phyloP scores from a whole-genome alignment of 495 filamentous ascomycete species.

The Delitschia confertaspora region DNA sequence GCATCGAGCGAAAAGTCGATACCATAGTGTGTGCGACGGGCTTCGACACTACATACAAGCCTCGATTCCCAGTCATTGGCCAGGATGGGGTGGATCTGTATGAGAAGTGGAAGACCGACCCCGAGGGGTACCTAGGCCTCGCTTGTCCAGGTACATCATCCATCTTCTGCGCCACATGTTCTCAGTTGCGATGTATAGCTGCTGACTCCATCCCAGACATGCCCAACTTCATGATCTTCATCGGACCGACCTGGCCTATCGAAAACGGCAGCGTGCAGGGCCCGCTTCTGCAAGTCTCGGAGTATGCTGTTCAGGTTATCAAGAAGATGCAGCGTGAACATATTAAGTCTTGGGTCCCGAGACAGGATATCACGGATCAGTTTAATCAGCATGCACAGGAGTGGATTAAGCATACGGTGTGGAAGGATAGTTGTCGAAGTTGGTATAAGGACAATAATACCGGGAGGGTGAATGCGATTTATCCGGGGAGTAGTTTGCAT shows the following conservation, averaged over 20 bases:
- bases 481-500: too few species aligned
- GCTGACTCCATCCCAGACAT: too few species aligned
- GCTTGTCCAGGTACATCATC: too few species aligned
- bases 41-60: slow-evolving; percentile 34
- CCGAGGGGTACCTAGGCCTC: slow-evolving; percentile 33
- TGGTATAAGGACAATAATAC: slow-evolving; percentile 37
- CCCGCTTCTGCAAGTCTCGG: slow-evolving; percentile 27
- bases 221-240: slow-evolving; percentile 33
- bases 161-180: too few species aligned
- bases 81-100: slow-evolving; percentile 28
- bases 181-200: too few species aligned
- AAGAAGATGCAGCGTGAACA: slow-evolving; percentile 37
- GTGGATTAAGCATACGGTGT: slow-evolving; percentile 37
- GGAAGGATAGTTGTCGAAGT: slow-evolving; percentile 33
- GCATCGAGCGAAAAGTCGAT: slow-evolving; percentile 31
- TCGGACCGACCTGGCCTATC: slow-evolving; percentile 31
- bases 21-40: slow-evolving; percentile 36
- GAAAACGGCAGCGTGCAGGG: slow-evolving; percentile 34
- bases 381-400: slow-evolving; percentile 35
- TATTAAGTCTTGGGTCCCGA: slow-evolving; percentile 32
- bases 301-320: slow-evolving; percentile 32
- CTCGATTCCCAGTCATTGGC: slow-evolving; percentile 33
- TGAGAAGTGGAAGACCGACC: slow-evolving; percentile 32
- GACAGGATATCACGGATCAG: slow-evolving; percentile 30
- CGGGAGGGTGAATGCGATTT: slow-evolving; percentile 29